These are phyloP conservation scores for Xanthoceras sorbifolium DNA, from an alignment of 345 rosid genomes.

Conservation along the genomic window DNA sequence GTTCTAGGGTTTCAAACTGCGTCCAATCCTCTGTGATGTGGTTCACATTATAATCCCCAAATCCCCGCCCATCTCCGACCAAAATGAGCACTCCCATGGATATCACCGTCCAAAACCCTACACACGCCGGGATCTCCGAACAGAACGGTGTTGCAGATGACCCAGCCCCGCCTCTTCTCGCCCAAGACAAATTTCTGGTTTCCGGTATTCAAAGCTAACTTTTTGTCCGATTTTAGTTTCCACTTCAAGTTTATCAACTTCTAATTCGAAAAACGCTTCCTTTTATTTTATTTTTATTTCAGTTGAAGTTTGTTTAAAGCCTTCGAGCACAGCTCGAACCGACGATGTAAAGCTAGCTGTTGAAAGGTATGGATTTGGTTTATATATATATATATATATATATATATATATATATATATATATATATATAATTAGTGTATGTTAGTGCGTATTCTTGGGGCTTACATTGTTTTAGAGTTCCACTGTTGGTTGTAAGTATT, in stretches of 20 bases:
- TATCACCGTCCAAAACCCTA: conserved; percentile 39
- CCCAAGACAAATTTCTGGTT: conserved; percentile 57
- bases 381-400: too few species aligned
- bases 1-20: conserved; percentile 11
- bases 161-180: conserved; percentile 35
- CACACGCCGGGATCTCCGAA: conserved; percentile 26
- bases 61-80: background rate
- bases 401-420: too few species aligned
- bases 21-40: conserved; percentile 7
- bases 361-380: too few species aligned
- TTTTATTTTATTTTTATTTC: conserved; percentile 16
- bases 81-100: conserved; percentile 74
- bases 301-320: conserved; percentile 95
- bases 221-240: background rate
- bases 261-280: background rate
- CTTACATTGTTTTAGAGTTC: background rate
- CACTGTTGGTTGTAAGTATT: background rate
- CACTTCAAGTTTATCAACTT: background rate
- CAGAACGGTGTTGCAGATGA: conserved; percentile 29
- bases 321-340: conserved; percentile 75
- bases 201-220: conserved; percentile 47
- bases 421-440: too few species aligned
- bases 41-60: conserved; percentile 16
- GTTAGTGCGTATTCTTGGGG: background rate
- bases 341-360: conserved; percentile 72